Base-by-base conservation (phyloP, 768 basidiomycete genomes). In the Panellus pusillus region DNA sequence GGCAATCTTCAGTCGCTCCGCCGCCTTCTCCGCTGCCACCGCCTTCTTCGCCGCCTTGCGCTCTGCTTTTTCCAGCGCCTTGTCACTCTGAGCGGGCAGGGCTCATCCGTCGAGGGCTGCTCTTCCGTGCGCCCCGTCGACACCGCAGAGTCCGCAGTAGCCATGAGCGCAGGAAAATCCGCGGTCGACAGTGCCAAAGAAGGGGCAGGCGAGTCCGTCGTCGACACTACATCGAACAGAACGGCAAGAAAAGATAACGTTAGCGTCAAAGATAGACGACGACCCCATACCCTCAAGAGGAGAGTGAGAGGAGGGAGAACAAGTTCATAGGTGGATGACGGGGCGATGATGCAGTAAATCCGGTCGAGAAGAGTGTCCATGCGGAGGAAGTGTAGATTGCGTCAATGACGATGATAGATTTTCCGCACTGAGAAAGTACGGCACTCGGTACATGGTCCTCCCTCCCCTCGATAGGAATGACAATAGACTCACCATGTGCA, bases 381-480 rank as follows among this genome's bases (percentile, higher is more conserved):
- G 66, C 58, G 68, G 62, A 68, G 63, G 67, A 67, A 66, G 68
- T 60, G 68, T 63, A 61, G 58, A 71, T 60, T 72, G 66, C 60
- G 75, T 89, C 77, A 89, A 75, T 79, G 80, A 68, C 80, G 84
- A 80, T 83, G 77, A 73, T 81, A 82, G 75, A 82, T 74, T 81
- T 84, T 86, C 84, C 86, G 87, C 84, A 87, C 88, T 90, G 86
- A 76, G 74, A 87, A 89, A 87, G 87, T 77, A 88, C 84, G 86
- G 86, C 72, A 74, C 87, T 90, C 79, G 89, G 87, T 89, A 91
- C 85, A 80, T 80, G 83, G 84, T 78, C 86, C 86, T 81, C 86
- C 88, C 85, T 87, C 87, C 86, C 86, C 85, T 81, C 68, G 72
- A 71, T 70, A 68, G 73, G 72, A 68, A 69, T 62, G 54, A 66